These are phyloP conservation scores for Castanospermum australe DNA, from an alignment of 306 rosid species.

Conservation along the genomic window DNA sequence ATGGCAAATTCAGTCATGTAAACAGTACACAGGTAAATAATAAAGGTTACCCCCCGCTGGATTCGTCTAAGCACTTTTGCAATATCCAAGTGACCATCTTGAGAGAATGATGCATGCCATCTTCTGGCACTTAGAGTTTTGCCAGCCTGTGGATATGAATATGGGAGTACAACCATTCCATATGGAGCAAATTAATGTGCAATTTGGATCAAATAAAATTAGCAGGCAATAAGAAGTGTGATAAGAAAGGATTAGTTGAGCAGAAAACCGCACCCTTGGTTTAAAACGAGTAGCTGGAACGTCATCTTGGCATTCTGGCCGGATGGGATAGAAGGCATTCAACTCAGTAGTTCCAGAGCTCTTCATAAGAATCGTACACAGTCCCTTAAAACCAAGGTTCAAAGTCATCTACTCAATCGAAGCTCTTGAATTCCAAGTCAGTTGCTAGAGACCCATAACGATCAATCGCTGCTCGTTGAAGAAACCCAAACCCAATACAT, in stretches of 20 bases:
- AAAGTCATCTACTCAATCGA: constrained; percentile 14
- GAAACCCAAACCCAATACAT: constrained; percentile 17
- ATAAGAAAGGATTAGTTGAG: not conserved
- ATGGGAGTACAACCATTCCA: not conserved
- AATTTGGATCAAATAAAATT: not conserved
- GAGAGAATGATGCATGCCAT: constrained; percentile 79
- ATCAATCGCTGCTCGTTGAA: constrained; percentile 33
- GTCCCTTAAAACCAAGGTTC: constrained; percentile 11
- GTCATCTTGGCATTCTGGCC: constrained; percentile 42
- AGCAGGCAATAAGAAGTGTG: not conserved
- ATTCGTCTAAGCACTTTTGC: constrained; percentile 83
- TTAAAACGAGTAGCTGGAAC: constrained; percentile 72
- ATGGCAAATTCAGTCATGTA: constrained; percentile 10
- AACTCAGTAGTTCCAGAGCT: constrained; percentile 45
- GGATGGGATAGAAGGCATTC: constrained; percentile 48
- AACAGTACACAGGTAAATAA: constrained; percentile 10
- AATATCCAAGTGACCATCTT: constrained; percentile 86
- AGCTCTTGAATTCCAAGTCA: not conserved
- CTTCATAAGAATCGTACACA: constrained; percentile 34
- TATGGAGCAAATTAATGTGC: not conserved
- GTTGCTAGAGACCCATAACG: constrained; percentile 25
- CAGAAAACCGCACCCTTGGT: constrained; percentile 63
- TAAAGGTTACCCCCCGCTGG: constrained; percentile 78
- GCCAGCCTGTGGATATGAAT: constrained; percentile 83
- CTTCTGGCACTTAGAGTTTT: constrained; percentile 90